Evolutionary conservation across 2,329 filamentous ascomycete species (phyloP).

Genomic region (Westerdykella sp.): DNA sequence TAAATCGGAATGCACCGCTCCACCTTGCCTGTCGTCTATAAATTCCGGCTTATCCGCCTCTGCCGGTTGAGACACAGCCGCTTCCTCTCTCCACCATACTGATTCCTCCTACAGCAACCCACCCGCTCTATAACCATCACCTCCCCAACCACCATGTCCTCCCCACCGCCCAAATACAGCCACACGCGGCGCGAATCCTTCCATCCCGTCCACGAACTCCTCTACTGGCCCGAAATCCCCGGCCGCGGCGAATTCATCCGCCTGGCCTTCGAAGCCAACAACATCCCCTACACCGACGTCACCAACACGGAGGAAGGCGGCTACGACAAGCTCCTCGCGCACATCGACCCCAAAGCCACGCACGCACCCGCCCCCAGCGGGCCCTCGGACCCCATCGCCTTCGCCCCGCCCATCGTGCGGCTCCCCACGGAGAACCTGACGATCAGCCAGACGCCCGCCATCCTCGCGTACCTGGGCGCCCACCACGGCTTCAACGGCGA

Average conservation of each 20-base stretch:
- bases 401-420: slow-evolving; percentile 61
- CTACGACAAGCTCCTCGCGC: slow-evolving; percentile 46
- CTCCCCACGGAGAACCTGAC: slow-evolving; percentile 48
- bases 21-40: neutral
- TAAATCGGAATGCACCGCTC: neutral
- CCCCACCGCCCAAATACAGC: neutral
- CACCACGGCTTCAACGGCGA: slow-evolving; percentile 52
- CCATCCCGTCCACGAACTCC: slow-evolving; percentile 52
- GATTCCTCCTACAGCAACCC: neutral
- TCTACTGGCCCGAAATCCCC: slow-evolving; percentile 67
- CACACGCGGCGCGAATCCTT: slow-evolving; percentile 12
- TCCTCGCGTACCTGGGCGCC: slow-evolving; percentile 63
- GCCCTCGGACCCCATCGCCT: slow-evolving; percentile 45
- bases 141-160: neutral
- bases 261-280: slow-evolving; percentile 63
- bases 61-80: too few relatives aligned
- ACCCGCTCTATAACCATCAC: neutral
- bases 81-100: too few relatives aligned
- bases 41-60: neutral
- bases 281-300: slow-evolving; percentile 58
- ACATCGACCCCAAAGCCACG: slow-evolving; percentile 40
- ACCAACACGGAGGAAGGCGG: slow-evolving; percentile 49
- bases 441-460: slow-evolving; percentile 66
- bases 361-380: slow-evolving; percentile 51
- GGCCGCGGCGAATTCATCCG: slow-evolving; percentile 71